These are phyloP conservation scores for Trichaptum fuscoviolaceum DNA, from an alignment of 768 basidiomycete species.

Conservation along the genomic window DNA sequence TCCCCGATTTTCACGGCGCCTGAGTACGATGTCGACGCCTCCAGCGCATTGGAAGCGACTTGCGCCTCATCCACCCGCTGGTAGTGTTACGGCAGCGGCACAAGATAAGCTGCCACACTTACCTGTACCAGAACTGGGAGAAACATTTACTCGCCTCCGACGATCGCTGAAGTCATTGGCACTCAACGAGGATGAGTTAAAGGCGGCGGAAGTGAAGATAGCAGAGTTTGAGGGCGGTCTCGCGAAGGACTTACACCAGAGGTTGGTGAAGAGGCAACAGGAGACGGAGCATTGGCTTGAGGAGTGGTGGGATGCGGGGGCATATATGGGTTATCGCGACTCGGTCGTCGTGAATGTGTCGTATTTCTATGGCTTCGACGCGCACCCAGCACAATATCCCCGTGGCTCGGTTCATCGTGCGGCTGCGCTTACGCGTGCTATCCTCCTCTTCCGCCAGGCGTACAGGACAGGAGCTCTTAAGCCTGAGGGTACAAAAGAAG, in stretches of 20 bases:
- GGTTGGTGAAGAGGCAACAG: conserved; percentile 50
- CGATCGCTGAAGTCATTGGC: conserved; percentile 71
- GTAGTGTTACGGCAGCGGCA: conserved; percentile 56
- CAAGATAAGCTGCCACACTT: conserved; percentile 64
- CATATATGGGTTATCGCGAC: conserved; percentile 81
- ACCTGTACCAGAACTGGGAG: conserved; percentile 65
- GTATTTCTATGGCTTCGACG: conserved; percentile 88
- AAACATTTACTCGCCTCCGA: conserved; percentile 66
- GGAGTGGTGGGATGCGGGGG: conserved; percentile 90
- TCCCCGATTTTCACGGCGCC: neutral
- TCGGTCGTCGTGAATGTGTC: conserved; percentile 88
- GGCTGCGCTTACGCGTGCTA: conserved; percentile 62
- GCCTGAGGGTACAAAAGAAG: conserved; percentile 64
- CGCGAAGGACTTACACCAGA: conserved; percentile 51
- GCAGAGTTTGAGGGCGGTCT: conserved; percentile 48
- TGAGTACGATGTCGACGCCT: conserved; percentile 22
- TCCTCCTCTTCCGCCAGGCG: conserved; percentile 68
- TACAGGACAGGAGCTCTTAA: conserved; percentile 60
- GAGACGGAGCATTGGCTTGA: conserved; percentile 79
- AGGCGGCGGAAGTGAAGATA: conserved; percentile 53
- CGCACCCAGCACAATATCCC: conserved; percentile 54
- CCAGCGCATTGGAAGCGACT: conserved; percentile 66
- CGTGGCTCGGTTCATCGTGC: conserved; percentile 61
- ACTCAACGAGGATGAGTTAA: conserved; percentile 53
- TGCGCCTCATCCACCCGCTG: conserved; percentile 53